These are phyloP conservation scores for Zygoascus flipseniorum DNA, from an alignment of 805 yeast genomes.

Conservation along the genomic window DNA sequence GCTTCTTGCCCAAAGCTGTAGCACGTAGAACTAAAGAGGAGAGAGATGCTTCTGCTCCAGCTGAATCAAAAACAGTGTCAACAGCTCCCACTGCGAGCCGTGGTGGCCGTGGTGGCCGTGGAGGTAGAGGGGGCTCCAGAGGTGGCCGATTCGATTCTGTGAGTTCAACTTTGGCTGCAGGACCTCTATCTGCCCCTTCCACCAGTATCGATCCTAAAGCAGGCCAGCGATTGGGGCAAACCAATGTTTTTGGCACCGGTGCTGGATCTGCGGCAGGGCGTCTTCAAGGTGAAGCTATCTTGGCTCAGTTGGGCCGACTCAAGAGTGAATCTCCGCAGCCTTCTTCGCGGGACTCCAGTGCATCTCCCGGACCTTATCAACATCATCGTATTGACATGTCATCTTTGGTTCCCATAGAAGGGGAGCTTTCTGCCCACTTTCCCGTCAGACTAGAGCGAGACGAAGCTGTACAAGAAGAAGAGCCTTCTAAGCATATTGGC, in stretches of 20 bases:
- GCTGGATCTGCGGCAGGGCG: neutral
- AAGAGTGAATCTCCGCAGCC: constrained; percentile 12
- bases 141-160: constrained; percentile 8
- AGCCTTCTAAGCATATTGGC: constrained; percentile 1
- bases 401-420: constrained; percentile 4
- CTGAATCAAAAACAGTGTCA: constrained; percentile 10
- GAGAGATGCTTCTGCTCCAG: constrained; percentile 69
- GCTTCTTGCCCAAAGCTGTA: constrained; percentile 81
- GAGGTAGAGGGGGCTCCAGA: constrained; percentile 3
- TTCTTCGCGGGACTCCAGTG: constrained; percentile 5
- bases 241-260: neutral
- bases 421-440: constrained; percentile 16
- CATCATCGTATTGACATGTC: constrained; percentile 17
- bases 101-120: constrained; percentile 11
- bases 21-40: constrained; percentile 79
- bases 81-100: constrained; percentile 18
- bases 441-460: constrained; percentile 20
- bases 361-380: constrained; percentile 8
- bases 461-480: constrained; percentile 4
- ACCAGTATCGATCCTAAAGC: constrained; percentile 11
- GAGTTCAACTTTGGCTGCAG: constrained; percentile 24
- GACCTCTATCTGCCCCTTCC: constrained; percentile 29
- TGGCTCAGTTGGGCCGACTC: constrained; percentile 7
- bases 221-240: neutral
- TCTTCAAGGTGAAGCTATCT: constrained; percentile 1